Evolutionary conservation across 148 eudicot genomes (phyloP).

Genomic region (Chenopodium quinoa): DNA sequence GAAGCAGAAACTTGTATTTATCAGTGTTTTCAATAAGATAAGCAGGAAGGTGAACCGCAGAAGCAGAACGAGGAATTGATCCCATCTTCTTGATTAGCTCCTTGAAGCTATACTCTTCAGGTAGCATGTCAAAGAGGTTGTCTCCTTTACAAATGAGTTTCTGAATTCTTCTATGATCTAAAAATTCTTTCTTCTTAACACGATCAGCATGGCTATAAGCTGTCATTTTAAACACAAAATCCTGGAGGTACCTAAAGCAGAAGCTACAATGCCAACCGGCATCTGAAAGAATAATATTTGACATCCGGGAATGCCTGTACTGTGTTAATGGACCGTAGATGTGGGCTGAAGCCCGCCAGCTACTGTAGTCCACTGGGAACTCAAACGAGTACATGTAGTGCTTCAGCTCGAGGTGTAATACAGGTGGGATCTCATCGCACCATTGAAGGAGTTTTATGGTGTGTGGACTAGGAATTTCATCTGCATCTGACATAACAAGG

Average conservation of each 20-base stretch:
- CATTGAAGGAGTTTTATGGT: slow-evolving; percentile 75
- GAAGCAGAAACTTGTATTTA: slow-evolving; percentile 73
- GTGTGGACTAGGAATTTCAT: slow-evolving; percentile 85
- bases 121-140: slow-evolving; percentile 86
- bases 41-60: slow-evolving; percentile 78
- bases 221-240: slow-evolving; percentile 84
- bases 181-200: slow-evolving; percentile 54
- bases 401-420: slow-evolving; percentile 67
- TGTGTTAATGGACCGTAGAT: slow-evolving; percentile 41
- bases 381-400: slow-evolving; percentile 88
- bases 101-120: slow-evolving; percentile 74
- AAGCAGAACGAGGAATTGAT: slow-evolving; percentile 58
- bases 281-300: slow-evolving; percentile 61
- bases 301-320: slow-evolving; percentile 64
- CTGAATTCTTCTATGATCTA: slow-evolving; percentile 60
- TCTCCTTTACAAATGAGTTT: slow-evolving; percentile 58
- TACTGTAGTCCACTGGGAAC: slow-evolving; percentile 81
- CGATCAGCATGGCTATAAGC: slow-evolving; percentile 92
- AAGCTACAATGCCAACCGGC: slow-evolving; percentile 98
- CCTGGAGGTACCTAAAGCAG: slow-evolving; percentile 59
- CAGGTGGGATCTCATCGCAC: slow-evolving; percentile 70
- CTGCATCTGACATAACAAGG: slow-evolving; percentile 75
- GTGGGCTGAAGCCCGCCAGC: slow-evolving; percentile 77
- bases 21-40: slow-evolving; percentile 66
- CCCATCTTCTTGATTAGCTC: slow-evolving; percentile 83